Evolutionary conservation across 108 stramenopile species (phyloP), one percentile per base, ranked within the genome.

Genomic region (Skeletonema potamos): DNA sequence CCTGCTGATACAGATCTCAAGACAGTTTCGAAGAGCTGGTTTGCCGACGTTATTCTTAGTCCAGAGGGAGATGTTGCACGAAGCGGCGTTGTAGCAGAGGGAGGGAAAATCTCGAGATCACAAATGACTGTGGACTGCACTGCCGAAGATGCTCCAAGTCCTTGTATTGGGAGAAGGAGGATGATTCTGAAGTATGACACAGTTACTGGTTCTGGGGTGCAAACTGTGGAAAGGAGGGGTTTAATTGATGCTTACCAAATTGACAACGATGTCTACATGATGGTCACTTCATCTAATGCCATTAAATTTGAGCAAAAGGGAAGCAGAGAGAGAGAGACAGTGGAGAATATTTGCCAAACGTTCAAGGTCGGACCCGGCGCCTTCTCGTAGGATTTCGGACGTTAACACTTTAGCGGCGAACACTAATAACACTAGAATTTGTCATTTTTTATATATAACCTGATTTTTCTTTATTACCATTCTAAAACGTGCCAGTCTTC

Each of bases 161-260:
- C 54, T 28, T 73, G 72, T 58, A 48, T 62, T n/a, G 64, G 68
- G 3, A 74, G 85, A 59, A 74, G 87, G 18, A 79, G 91, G 24
- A 63, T 88, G 44, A 58, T 77, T 30, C 57, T 92, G 29, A 89
- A 89, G 63, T 92, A 86, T 59, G 74, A 82, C 11, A 89, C 88
- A 10, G 87, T 92, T 0, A 92, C 91, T 8, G 87, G 85, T 4
- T 85, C 68, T 67, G 88, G 88, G 7, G 65, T 88, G 1, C 82
- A 84, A 48, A 80, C 73, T 27, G 91, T 92, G 7, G 91, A 92
- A 57, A 72, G 91, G 18, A 68, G 88, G 11, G 91, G 81, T 15
- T 69, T 92, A 62, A 75, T 89, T 1, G 91, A 92, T 78, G 85
- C 85, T 54, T 89, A 89, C 66, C 74, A 92, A 67, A 74, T 92